Conservation (phyloP, 352 stramenopile species). For the Halophytophthora batemanensis region DNA sequence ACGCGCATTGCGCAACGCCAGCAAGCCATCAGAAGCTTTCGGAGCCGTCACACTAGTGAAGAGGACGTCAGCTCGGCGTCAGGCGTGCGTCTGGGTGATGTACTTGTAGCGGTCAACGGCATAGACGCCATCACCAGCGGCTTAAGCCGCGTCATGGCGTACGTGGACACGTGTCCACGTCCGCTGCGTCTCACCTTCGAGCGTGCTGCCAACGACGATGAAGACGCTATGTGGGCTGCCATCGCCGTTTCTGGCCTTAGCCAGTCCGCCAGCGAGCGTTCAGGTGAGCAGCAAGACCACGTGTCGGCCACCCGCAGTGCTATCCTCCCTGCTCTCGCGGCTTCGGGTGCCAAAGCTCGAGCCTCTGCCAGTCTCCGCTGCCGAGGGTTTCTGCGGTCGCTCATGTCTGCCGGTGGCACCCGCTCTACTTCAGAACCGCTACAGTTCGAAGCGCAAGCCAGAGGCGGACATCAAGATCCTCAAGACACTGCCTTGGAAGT, state of each 20-base stretch:
- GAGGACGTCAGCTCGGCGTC: constrained; percentile 5
- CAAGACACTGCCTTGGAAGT: constrained; percentile 13
- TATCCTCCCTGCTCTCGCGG: constrained; percentile 9
- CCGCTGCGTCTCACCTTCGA: constrained; percentile 58
- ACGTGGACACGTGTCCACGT: constrained; percentile 28
- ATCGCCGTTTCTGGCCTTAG: not conserved
- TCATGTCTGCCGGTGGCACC: constrained; percentile 7
- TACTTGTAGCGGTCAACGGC: constrained; percentile 57
- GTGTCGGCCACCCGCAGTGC: constrained; percentile 10
- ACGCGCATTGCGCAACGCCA: constrained; percentile 19
- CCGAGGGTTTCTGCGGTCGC: constrained; percentile 11
- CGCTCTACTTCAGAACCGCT: constrained; percentile 1
- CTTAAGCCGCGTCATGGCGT: constrained; percentile 33
- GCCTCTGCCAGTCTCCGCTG: constrained; percentile 15
- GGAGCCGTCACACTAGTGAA: not conserved
- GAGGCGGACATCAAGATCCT: not conserved
- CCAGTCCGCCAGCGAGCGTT: constrained; percentile 19
- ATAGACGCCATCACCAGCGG: constrained; percentile 42
- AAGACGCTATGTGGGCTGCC: constrained; percentile 3
- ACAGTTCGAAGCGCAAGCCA: constrained; percentile 1
- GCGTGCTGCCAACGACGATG: constrained; percentile 25
- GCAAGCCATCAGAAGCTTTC: no score
- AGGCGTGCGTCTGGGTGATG: constrained; percentile 34
- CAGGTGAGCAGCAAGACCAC: constrained; percentile 8
- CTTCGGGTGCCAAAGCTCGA: constrained; percentile 5